Base-by-base conservation (phyloP, 495 filamentous ascomycete genomes). In the Filosporella fistucella region DNA sequence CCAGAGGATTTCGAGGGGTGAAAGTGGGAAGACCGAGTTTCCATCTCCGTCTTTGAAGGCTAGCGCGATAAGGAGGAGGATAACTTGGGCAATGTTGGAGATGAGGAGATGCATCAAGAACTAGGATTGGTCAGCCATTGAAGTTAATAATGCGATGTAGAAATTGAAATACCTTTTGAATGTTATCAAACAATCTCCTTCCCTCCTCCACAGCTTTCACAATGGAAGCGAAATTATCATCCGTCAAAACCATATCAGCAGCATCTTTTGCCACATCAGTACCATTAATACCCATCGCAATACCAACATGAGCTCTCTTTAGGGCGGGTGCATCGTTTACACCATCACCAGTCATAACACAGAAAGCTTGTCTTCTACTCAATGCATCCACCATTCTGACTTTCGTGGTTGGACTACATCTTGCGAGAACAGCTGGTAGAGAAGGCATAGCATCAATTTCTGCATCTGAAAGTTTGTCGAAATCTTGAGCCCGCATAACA, bases 251-350 rank as follows among this genome's bases (percentile, higher is more conserved):
- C 52, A 95, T 95, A 32, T 88, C 84, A n/a, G 89, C 93, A 13
- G 89, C 89, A 59, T 94, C 89, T 60, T 94, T 95, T 9, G 89
- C 89, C 16, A 96, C 88, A 62, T 95, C 89, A 25, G 90, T 96
- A 47, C 89, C 90, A 35, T 86, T 74, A 46, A 95, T 83, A 57
- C 89, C 89, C 90, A 96, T 95, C 4, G 89, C 88, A 60, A 96
- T 93, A 2, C 89, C 89, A 38, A 95, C 86, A 67, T 95, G 87
- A 20, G 90, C 89, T 44, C 80, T 82, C 64, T 88, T 91, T 29
- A 96, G 67, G 29, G 89, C 90, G 36, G 88, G 88, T 1, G 85
- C 89, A 67, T 96, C 90, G 51, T 96, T 96, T 42, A 89, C 94
- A 22, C 89, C 90, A 62, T 96, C 89, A 46, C 90, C 90, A 51